Evolutionary conservation across 1,139 yeast species (phyloP).

Genomic region (Geotrichum siamense): DNA sequence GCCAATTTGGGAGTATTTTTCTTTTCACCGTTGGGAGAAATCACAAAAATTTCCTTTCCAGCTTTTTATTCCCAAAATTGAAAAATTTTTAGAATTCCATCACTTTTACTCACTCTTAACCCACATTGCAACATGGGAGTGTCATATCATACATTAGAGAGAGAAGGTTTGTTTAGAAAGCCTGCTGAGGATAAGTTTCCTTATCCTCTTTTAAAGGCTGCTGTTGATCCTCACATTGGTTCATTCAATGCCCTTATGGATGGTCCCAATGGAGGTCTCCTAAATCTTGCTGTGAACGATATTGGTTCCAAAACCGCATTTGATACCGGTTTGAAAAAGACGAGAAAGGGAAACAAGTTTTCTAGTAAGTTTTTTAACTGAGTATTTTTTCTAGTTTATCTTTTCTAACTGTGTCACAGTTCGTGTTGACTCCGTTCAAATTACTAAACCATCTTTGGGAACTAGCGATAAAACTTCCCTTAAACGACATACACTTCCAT

Average conservation of each 20-base stretch:
- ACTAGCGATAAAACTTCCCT: slow-evolving; percentile 69
- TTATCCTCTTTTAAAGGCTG: slow-evolving; percentile 75
- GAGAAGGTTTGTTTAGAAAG: slow-evolving; percentile 75
- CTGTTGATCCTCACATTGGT: slow-evolving; percentile 91
- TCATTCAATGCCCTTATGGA: slow-evolving; percentile 93
- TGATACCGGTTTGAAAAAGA: slow-evolving; percentile 58
- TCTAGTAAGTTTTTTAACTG: slow-evolving; percentile 28
- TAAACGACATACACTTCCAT: slow-evolving; percentile 77
- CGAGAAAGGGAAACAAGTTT: slow-evolving; percentile 75
- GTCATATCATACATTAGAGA: slow-evolving; percentile 75
- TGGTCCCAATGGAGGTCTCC: slow-evolving; percentile 65
- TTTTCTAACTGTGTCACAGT: slow-evolving; percentile 31
- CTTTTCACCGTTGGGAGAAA: slow-evolving; percentile 3
- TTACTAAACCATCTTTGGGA: slow-evolving; percentile 75
- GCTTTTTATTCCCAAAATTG: slow-evolving; percentile 3
- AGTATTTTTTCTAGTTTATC: neutral
- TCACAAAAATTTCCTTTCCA: neutral
- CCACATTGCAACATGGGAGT: slow-evolving; percentile 27
- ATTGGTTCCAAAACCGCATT: slow-evolving; percentile 80
- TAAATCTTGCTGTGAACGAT: slow-evolving; percentile 80
- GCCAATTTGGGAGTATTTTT: neutral
- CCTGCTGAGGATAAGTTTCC: slow-evolving; percentile 86
- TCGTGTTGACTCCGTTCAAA: slow-evolving; percentile 78
- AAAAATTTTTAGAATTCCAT: slow-evolving; percentile 7
- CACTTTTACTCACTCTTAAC: neutral